Percentiles rank a stretch among this genome's conserved stretches.
These are phyloP conservation scores for Mycena indigotica DNA, from an alignment of 768 basidiomycete species.

Conservation along the genomic window DNA sequence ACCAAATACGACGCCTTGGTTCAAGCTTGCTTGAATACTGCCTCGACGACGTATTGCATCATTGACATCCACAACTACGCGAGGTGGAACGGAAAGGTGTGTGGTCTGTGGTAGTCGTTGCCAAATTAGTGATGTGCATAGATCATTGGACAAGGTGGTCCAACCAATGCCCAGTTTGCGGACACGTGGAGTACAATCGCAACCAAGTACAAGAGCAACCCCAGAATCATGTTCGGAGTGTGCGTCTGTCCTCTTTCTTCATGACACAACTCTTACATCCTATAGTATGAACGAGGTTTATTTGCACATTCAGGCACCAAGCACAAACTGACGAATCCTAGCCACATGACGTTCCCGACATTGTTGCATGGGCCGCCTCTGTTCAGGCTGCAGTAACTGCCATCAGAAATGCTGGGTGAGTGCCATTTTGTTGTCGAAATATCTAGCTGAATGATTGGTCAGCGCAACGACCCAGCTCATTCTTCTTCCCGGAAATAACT, in stretches of 20 bases:
- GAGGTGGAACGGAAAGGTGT: conserved; percentile 49
- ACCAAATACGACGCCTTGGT: conserved; percentile 54
- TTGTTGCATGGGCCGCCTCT: conserved; percentile 48
- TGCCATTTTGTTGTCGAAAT: background rate
- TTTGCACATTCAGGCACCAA: no score
- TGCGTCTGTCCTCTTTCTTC: conserved; percentile 27
- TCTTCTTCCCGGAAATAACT: conserved; percentile 61
- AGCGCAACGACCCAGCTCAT: conserved; percentile 58
- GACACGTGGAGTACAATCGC: conserved; percentile 56
- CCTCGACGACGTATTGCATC: conserved; percentile 46
- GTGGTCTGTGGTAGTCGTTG: conserved; percentile 7
- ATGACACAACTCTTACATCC: background rate
- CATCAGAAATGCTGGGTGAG: conserved; percentile 55
- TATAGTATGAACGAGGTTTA: conserved; percentile 66
- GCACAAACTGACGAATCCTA: no score
- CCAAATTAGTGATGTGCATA: conserved; percentile 14
- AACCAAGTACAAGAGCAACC: conserved; percentile 43
- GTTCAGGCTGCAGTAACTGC: conserved; percentile 66
- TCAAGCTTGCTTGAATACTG: conserved; percentile 49
- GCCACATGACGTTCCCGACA: conserved; percentile 58
- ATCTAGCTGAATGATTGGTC: background rate
- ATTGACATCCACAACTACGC: conserved; percentile 68
- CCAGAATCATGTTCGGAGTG: conserved; percentile 52
- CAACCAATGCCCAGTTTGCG: conserved; percentile 56
- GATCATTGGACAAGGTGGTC: conserved; percentile 67